Base-by-base conservation (phyloP, 495 filamentous ascomycete genomes). In the Tuber umbilicatum region DNA sequence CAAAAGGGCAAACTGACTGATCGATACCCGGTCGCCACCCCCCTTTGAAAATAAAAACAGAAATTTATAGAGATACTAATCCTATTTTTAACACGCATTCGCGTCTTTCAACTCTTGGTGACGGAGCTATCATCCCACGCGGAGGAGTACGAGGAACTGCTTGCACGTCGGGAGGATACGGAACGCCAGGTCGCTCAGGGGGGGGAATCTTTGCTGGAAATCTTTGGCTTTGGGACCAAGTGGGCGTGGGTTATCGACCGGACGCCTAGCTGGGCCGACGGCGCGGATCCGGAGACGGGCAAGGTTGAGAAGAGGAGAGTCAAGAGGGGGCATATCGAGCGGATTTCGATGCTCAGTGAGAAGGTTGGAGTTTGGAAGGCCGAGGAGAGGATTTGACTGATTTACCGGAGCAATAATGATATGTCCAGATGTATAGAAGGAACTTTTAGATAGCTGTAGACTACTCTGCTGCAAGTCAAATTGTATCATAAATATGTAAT, bases 321-420 rank as follows among this genome's bases (percentile, higher is more conserved):
- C 7, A 72, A 73, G 35, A 71, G 21, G 60, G 76, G 72, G 6
- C 43, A 76, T 45, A 69, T 79, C 21, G 70, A 74, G 10, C 55
- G 17, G 23, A 17, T 72, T 35, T 27, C 69, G 1, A 50, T 78
- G 2, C 50, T 79, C 23, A 21, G 76, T 17, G 72, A 74, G 5
- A 72, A 47, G 76, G 77, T 70, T 47, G 75, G 76, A 2, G 74
- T 79, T 70, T 79, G 76, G 77, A 79, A 38, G 45, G 75, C 77
- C 2, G 77, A 78, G 40, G 55, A 50, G 31, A 38, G 69, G 17
- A 73, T 75, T 67, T 77, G 42, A 73, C 47, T 19, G 16, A 19
- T 43, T 38, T 17, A n/a, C 17, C n/a, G 31, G 67, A 67, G 67
- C 75, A 38, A 50, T 41, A 31, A 31, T 27, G 14, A 73, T 60